phyloP scores from a whole-genome alignment of 805 yeast species.

The Lachancea waltii region DNA sequence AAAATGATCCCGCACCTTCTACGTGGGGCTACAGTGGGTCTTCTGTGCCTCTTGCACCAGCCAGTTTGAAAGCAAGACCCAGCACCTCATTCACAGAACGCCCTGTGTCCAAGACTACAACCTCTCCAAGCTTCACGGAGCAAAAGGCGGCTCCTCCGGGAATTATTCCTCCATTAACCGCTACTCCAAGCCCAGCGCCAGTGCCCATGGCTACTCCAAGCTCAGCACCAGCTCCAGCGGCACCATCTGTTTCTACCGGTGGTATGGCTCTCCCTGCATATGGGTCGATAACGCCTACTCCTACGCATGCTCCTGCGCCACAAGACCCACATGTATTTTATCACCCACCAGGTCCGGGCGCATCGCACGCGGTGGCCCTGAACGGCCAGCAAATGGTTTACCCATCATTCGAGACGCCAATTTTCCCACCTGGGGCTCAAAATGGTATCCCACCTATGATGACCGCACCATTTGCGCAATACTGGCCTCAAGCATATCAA shows the following conservation, averaged over 20 bases:
- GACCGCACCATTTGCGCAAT: constrained; percentile 5
- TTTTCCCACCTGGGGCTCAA: too few relatives aligned
- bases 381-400: background rate
- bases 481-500: constrained; percentile 7
- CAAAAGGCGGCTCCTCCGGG: constrained; percentile 1
- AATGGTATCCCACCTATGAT: constrained; percentile 1
- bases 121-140: constrained; percentile 9
- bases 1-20: background rate
- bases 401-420: constrained; percentile 3
- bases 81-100: constrained; percentile 5
- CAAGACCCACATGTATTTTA: too few relatives aligned
- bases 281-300: too few relatives aligned
- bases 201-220: background rate
- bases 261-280: too few relatives aligned
- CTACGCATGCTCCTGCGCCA: too few relatives aligned
- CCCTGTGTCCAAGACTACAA: background rate
- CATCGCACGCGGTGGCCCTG: background rate
- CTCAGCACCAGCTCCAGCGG: background rate
- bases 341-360: background rate
- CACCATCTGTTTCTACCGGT: background rate
- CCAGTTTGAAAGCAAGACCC: constrained; percentile 23
- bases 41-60: constrained; percentile 29
- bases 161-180: background rate
- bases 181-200: background rate
- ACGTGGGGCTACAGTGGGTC: constrained; percentile 31